Evolutionary conservation across 805 yeast genomes (phyloP).

Genomic region (Lipomyces spencermartinsiae): DNA sequence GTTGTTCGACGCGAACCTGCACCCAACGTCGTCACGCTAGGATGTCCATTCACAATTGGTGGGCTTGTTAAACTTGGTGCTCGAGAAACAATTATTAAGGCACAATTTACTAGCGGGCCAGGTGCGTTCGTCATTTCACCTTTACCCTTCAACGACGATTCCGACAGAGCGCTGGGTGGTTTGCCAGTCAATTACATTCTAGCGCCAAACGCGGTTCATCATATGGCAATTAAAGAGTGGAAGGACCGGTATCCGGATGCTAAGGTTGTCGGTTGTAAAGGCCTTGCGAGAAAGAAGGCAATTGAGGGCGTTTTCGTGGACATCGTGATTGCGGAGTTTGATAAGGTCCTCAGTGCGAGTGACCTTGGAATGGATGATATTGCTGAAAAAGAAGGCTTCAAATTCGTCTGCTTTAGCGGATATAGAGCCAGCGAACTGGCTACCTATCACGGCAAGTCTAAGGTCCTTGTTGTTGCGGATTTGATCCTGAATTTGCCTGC

Average conservation of each 20-base stretch:
- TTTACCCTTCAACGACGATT: slow-evolving; percentile 14
- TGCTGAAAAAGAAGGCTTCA: slow-evolving; percentile 48
- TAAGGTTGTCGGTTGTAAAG: slow-evolving; percentile 61
- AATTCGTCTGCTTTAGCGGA: slow-evolving; percentile 62
- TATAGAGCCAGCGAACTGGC: slow-evolving; percentile 65
- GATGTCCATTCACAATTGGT: slow-evolving; percentile 22
- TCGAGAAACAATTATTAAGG: slow-evolving; percentile 24
- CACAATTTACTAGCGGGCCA: slow-evolving; percentile 20
- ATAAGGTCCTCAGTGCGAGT: slow-evolving; percentile 46
- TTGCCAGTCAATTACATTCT: slow-evolving; percentile 49
- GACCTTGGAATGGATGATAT: slow-evolving; percentile 46
- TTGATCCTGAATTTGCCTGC: slow-evolving; percentile 63
- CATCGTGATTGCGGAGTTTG: slow-evolving; percentile 51
- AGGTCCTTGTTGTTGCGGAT: slow-evolving; percentile 63
- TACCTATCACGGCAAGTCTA: slow-evolving; percentile 54
- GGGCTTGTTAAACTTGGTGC: slow-evolving; percentile 26
- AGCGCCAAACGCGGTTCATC: slow-evolving; percentile 70
- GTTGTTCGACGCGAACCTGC: slow-evolving; percentile 11
- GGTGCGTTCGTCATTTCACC: slow-evolving; percentile 23
- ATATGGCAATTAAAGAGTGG: slow-evolving; percentile 64
- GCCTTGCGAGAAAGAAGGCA: slow-evolving; percentile 32
- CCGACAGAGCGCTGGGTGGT: slow-evolving; percentile 12
- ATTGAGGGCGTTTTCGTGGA: slow-evolving; percentile 45
- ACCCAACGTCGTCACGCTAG: slow-evolving; percentile 9
- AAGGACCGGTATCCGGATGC: slow-evolving; percentile 57